Evolutionary conservation across 352 stramenopile genomes (phyloP).

Genomic region (Plasmopara viticola): DNA sequence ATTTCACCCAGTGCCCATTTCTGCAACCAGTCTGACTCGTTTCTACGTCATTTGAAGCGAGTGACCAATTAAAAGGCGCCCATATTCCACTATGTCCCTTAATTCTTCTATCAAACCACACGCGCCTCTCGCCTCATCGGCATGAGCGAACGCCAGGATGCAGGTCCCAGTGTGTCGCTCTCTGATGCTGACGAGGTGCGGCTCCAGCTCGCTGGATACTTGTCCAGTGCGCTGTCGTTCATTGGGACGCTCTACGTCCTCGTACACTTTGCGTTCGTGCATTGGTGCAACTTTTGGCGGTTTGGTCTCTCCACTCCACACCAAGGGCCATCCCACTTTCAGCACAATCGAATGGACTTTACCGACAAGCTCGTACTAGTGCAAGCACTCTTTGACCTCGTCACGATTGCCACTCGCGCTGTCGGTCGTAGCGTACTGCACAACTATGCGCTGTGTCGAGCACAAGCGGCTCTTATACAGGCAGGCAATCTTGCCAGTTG

Average conservation of each 20-base stretch:
- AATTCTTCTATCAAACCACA: slow-evolving; percentile 3
- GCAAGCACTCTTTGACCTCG: slow-evolving; percentile 64
- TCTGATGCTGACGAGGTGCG: slow-evolving; percentile 18
- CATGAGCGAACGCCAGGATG: slow-evolving; percentile 19
- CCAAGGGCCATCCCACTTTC: slow-evolving; percentile 7
- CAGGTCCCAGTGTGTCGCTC: slow-evolving; percentile 15
- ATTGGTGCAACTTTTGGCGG: slow-evolving; percentile 21
- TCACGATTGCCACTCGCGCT: slow-evolving; percentile 43
- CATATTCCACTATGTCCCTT: slow-evolving; percentile 8
- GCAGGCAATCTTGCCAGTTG: slow-evolving; percentile 47
- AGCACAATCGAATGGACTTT: slow-evolving; percentile 44
- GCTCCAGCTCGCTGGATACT: slow-evolving; percentile 40
- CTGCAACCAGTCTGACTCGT: slow-evolving; percentile 11
- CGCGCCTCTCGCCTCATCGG: slow-evolving; percentile 7
- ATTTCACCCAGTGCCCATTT: not conserved
- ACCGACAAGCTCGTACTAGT: slow-evolving; percentile 64
- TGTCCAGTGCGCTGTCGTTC: slow-evolving; percentile 51
- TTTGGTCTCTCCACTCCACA: slow-evolving; percentile 4
- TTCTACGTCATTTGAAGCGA: slow-evolving; percentile 15
- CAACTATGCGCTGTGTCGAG: slow-evolving; percentile 36
- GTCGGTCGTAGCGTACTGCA: slow-evolving; percentile 44
- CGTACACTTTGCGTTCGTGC: slow-evolving; percentile 43
- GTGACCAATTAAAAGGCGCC: slow-evolving; percentile 12
- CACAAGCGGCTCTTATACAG: slow-evolving; percentile 59
- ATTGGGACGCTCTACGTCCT: slow-evolving; percentile 62